These are phyloP conservation scores for Coniochaeta ligniaria DNA, from an alignment of 2,329 filamentous ascomycete species.

Conservation along the genomic window DNA sequence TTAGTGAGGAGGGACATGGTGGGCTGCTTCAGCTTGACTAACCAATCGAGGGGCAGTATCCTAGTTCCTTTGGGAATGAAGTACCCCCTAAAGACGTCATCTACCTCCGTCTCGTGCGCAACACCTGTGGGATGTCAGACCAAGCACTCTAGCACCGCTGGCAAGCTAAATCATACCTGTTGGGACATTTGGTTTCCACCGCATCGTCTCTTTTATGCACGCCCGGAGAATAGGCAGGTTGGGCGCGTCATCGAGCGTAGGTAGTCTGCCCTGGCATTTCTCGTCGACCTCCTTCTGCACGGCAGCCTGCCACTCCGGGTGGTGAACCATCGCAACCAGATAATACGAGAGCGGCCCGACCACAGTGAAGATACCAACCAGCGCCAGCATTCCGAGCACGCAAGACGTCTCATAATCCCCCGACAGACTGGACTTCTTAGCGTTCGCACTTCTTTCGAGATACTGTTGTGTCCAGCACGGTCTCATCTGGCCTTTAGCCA, in stretches of 20 bases:
- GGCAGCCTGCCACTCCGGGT: slow-evolving; percentile 37
- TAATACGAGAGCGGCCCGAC: slow-evolving; percentile 27
- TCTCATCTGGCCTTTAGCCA: slow-evolving; percentile 29
- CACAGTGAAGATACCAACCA: slow-evolving; percentile 29
- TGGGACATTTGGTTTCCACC: slow-evolving; percentile 39
- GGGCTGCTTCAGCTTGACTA: slow-evolving; percentile 3
- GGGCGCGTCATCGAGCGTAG: slow-evolving; percentile 33
- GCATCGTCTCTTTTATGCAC: slow-evolving; percentile 36
- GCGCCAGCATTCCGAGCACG: slow-evolving; percentile 27
- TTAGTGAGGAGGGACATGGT: background rate
- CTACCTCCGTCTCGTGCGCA: slow-evolving; percentile 42
- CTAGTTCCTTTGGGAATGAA: slow-evolving; percentile 40
- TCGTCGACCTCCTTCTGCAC: slow-evolving; percentile 37
- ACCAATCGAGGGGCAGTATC: slow-evolving; percentile 33
- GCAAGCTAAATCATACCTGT: slow-evolving; percentile 16
- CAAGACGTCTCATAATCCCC: slow-evolving; percentile 17
- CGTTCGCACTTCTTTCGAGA: slow-evolving; percentile 23
- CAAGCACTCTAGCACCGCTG: background rate
- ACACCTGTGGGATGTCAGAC: slow-evolving; percentile 25
- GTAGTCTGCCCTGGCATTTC: slow-evolving; percentile 30
- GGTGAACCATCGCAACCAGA: slow-evolving; percentile 36
- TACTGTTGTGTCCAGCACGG: slow-evolving; percentile 33
- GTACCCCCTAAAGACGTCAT: slow-evolving; percentile 40
- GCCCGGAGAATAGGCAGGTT: slow-evolving; percentile 34
- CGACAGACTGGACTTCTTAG: slow-evolving; percentile 18